A percentile compares a stretch with the other conserved stretches of the same genome.
These are phyloP conservation scores for Cercospora sp. DNA, from an alignment of 2,329 filamentous ascomycete genomes.

Conservation along the genomic window DNA sequence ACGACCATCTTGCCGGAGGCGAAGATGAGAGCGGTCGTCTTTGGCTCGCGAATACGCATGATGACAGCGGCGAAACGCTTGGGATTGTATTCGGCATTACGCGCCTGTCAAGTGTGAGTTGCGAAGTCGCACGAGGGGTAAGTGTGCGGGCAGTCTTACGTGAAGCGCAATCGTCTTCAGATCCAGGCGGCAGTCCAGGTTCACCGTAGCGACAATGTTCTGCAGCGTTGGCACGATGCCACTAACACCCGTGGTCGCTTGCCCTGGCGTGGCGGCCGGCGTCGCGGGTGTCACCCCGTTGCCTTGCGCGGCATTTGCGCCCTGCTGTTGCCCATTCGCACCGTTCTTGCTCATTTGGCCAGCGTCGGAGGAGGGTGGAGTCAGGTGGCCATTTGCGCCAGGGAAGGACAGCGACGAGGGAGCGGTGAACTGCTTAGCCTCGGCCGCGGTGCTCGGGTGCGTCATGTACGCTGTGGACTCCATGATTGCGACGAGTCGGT, in stretches of 20 bases:
- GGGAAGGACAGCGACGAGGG: conserved; percentile 91
- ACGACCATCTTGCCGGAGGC: conserved; percentile 99
- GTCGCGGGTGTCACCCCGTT: conserved; percentile 84
- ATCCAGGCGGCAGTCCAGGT: conserved; percentile 93
- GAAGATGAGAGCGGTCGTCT: conserved; percentile 97
- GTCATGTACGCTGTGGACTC: conserved; percentile 71
- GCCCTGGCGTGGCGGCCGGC: conserved; percentile 86
- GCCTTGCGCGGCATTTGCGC: conserved; percentile 40
- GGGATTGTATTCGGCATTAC: conserved; percentile 98
- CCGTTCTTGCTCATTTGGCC: conserved; percentile 57
- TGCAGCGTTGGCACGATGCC: conserved; percentile 31
- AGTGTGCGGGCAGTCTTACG: conserved; percentile 22
- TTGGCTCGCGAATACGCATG: conserved; percentile 99
- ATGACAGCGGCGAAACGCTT: conserved; percentile 64
- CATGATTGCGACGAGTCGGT: conserved; percentile 57
- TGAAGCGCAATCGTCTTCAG: conserved; percentile 98
- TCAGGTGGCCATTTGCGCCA: conserved; percentile 71
- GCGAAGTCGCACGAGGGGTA: not conserved
- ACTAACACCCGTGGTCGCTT: conserved; percentile 60
- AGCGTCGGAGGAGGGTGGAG: conserved; percentile 72
- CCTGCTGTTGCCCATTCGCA: conserved; percentile 50
- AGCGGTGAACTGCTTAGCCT: conserved; percentile 94
- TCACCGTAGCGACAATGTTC: conserved; percentile 77
- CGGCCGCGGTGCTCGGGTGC: conserved; percentile 84
- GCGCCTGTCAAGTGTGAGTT: conserved; percentile 35